phyloP scores from a whole-genome alignment of 345 rosid genomes.

The Corchorus olitorius region DNA sequence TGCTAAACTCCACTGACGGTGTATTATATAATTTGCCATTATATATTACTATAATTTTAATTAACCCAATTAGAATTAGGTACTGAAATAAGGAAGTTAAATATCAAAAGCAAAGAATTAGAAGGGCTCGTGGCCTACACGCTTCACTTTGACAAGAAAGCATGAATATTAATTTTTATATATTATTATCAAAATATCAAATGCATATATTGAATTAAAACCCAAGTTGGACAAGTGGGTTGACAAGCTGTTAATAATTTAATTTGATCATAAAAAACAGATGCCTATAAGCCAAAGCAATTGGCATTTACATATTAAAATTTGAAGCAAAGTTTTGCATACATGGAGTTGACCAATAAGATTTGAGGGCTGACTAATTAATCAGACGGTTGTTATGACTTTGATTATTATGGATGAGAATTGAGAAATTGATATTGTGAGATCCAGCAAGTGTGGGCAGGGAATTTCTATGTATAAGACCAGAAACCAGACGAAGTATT shows the following conservation, averaged over 20 bases:
- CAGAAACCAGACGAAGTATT: neutral
- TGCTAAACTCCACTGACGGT: too few relatives aligned
- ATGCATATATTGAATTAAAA: neutral
- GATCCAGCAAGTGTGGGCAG: neutral
- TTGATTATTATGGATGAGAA: neutral
- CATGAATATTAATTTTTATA: too few relatives aligned
- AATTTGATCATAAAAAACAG: neutral
- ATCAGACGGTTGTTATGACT: neutral
- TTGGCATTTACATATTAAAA: too few relatives aligned
- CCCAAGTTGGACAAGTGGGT: neutral
- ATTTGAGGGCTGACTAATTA: neutral
- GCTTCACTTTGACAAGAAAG: too few relatives aligned
- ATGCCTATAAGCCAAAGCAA: neutral
- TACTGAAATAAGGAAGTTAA: neutral
- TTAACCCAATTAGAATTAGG: too few relatives aligned
- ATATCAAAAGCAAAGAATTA: neutral
- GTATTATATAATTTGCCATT: too few relatives aligned
- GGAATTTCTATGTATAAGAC: neutral
- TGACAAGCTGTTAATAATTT: neutral
- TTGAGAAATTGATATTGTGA: neutral
- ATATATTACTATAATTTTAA: too few relatives aligned
- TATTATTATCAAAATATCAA: neutral
- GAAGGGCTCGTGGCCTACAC: conserved; percentile 5
- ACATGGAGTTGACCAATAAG: neutral
- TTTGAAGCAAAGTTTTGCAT: neutral